Evolutionary conservation across 805 yeast genomes (phyloP).

Genomic region (Blastobotrys parvus): DNA sequence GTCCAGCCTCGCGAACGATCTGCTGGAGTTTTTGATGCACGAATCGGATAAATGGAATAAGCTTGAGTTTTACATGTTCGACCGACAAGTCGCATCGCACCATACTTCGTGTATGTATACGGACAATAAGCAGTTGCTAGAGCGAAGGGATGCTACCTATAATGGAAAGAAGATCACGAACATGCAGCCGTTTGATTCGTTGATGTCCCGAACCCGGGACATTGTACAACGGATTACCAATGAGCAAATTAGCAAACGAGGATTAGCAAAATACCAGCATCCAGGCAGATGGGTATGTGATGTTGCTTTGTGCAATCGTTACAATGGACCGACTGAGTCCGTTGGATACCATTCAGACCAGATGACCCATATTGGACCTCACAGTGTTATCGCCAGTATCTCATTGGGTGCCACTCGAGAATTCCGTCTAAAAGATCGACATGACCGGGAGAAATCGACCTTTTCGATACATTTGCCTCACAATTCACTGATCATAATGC

Average conservation of each 20-base stretch:
- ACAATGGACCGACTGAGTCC: slow-evolving; percentile 40
- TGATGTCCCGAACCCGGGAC: slow-evolving; percentile 34
- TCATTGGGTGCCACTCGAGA: slow-evolving; percentile 65
- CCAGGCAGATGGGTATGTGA: slow-evolving; percentile 43
- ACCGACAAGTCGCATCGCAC: slow-evolving; percentile 50
- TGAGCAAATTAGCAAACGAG: slow-evolving; percentile 26
- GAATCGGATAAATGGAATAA: slow-evolving; percentile 34
- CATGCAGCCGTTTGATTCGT: slow-evolving; percentile 31
- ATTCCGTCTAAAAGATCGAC: slow-evolving; percentile 42
- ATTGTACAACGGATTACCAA: slow-evolving; percentile 35
- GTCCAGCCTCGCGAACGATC: slow-evolving; percentile 35
- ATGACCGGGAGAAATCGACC: slow-evolving; percentile 27
- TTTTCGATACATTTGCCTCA: slow-evolving; percentile 58
- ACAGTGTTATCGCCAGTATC: slow-evolving; percentile 56
- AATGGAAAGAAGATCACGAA: slow-evolving; percentile 34
- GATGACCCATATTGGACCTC: slow-evolving; percentile 63
- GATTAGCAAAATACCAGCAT: slow-evolving; percentile 34
- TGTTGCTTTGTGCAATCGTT: slow-evolving; percentile 49
- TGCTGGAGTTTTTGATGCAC: slow-evolving; percentile 36
- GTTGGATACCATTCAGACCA: slow-evolving; percentile 76
- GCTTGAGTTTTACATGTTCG: slow-evolving; percentile 53
- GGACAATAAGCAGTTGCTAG: slow-evolving; percentile 16
- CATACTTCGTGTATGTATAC: slow-evolving; percentile 40
- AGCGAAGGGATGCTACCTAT: slow-evolving; percentile 20
- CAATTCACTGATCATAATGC: slow-evolving; percentile 63